These are phyloP conservation scores for Jacaranda copaia DNA, from an alignment of 257 asterid genomes.

Conservation along the genomic window DNA sequence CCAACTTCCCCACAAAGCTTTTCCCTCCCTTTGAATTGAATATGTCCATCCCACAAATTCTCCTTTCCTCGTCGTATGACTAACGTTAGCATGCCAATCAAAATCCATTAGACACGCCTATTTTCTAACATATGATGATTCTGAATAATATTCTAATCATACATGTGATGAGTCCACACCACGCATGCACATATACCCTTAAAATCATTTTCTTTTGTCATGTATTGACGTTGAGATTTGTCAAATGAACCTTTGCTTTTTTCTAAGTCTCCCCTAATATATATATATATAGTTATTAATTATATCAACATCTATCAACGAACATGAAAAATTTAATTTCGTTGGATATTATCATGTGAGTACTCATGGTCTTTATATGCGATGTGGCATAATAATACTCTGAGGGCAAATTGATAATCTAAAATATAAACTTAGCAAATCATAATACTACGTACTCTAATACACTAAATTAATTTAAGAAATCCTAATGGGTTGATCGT, in stretches of 20 bases:
- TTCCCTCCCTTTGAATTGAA: neutral
- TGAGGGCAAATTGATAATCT: too few species aligned
- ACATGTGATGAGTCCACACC: neutral
- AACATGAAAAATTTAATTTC: too few species aligned
- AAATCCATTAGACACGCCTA: neutral
- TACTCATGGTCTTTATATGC: too few species aligned
- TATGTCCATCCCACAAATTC: neutral
- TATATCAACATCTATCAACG: neutral
- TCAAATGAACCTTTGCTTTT: neutral
- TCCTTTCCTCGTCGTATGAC: neutral
- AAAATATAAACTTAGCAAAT: too few species aligned
- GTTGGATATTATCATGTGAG: too few species aligned
- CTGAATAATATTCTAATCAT: neutral
- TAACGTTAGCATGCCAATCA: neutral
- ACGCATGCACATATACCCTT: slow-evolving; percentile 5
- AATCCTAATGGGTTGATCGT: too few species aligned
- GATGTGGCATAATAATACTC: too few species aligned
- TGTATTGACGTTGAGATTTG: neutral
- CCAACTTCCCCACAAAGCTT: too few species aligned
- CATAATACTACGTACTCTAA: too few species aligned
- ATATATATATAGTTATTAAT: neutral
- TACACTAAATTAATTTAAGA: too few species aligned
- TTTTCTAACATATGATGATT: neutral
- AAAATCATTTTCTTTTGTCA: neutral
- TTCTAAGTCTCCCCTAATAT: slow-evolving; percentile 3